Conservation (phyloP, 345 rosid genomes). For the Noccaea caerulescens region DNA sequence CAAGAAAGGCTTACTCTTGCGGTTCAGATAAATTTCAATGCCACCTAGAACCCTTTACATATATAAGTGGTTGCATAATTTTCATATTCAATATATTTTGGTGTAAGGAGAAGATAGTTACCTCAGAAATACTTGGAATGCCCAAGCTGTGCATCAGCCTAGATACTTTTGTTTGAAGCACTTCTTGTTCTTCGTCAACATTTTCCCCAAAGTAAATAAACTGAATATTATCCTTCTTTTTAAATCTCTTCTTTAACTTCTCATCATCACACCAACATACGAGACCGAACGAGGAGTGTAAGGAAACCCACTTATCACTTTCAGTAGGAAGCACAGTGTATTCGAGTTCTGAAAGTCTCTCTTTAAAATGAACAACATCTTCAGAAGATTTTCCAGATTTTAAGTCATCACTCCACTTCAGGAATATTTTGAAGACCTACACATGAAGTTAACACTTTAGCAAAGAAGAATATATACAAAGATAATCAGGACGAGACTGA, state of each 20-base stretch:
- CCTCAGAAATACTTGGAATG: slow-evolving; percentile 83
- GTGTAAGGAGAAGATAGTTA: slow-evolving; percentile 41
- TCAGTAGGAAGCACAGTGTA: slow-evolving; percentile 74
- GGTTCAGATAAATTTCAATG: slow-evolving; percentile 9
- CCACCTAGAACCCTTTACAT: not conserved
- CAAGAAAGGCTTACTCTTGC: slow-evolving; percentile 27
- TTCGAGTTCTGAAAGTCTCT: slow-evolving; percentile 62
- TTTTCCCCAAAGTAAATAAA: slow-evolving; percentile 69
- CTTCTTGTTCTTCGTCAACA: slow-evolving; percentile 53
- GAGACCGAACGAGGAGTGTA: slow-evolving; percentile 78
- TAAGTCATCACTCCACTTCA: slow-evolving; percentile 75
- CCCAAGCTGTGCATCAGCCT: slow-evolving; percentile 68
- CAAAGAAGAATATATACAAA: slow-evolving; percentile 24
- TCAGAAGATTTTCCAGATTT: slow-evolving; percentile 61
- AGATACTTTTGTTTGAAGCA: slow-evolving; percentile 57
- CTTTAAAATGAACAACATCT: slow-evolving; percentile 62
- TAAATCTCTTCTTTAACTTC: slow-evolving; percentile 65
- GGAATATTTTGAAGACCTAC: slow-evolving; percentile 82
- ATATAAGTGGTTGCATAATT: slow-evolving; percentile 18
- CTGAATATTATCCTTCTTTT: slow-evolving; percentile 57
- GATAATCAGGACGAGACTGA: slow-evolving; percentile 14
- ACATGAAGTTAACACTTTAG: slow-evolving; percentile 36
- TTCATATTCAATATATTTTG: slow-evolving; percentile 20
- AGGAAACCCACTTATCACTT: slow-evolving; percentile 79
- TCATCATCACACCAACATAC: slow-evolving; percentile 88